Conservation (phyloP, 78 protist genomes). For the Cyanophora paradoxa region DNA sequence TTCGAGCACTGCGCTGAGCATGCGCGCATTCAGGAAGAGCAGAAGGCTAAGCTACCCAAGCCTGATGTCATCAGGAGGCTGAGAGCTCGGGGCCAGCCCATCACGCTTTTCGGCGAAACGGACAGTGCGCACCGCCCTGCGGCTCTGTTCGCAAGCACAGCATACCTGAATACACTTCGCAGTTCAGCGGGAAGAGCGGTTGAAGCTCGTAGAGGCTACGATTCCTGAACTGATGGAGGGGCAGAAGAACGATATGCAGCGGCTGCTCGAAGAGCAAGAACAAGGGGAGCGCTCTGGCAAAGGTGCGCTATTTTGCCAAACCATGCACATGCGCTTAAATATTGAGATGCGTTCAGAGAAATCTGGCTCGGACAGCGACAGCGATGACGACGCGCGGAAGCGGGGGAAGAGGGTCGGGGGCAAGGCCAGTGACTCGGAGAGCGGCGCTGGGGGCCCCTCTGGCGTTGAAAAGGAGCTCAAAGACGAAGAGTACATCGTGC, state of each 20-base stretch:
- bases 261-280: neutral
- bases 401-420: neutral
- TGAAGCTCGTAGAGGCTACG: neutral
- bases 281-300: neutral
- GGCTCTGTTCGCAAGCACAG: neutral
- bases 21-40: too few relatives aligned
- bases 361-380: neutral
- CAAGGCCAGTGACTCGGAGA: neutral
- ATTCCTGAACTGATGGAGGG: neutral
- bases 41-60: neutral
- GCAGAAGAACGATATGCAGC: neutral
- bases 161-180: neutral
- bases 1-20: too few relatives aligned
- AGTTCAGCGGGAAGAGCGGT: neutral
- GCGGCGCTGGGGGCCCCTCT: neutral
- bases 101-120: conserved; percentile 37
- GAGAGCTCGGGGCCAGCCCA: conserved; percentile 22
- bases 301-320: too few relatives aligned
- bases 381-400: neutral
- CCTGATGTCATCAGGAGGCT: conserved; percentile 12
- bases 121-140: neutral
- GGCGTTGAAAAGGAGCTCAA: neutral
- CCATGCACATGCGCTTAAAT: neutral
- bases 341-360: neutral
- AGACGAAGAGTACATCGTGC: neutral